Conservation (phyloP, 2,329 filamentous ascomycete species). For the Pseudogymnoascus sp. region DNA sequence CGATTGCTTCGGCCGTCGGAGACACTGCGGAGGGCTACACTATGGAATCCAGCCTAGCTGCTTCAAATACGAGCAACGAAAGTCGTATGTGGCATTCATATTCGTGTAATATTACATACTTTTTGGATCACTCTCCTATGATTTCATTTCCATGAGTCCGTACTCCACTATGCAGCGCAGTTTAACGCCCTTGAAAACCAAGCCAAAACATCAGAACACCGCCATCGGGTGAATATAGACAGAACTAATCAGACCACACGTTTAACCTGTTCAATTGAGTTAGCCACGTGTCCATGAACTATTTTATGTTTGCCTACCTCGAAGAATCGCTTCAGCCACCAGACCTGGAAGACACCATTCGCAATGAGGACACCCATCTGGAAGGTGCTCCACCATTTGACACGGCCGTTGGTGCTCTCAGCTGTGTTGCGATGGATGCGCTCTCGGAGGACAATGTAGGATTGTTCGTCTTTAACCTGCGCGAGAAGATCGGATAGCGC, state of each 20-base stretch:
- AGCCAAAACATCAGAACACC: slow-evolving; percentile 7
- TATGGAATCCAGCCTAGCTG: background rate
- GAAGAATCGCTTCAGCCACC: slow-evolving; percentile 98
- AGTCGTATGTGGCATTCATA: slow-evolving; percentile 8
- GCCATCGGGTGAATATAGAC: slow-evolving; percentile 2
- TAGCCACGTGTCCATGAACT: background rate
- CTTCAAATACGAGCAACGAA: background rate
- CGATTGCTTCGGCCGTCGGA: background rate
- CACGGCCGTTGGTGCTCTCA: slow-evolving; percentile 91
- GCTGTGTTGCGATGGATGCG: slow-evolving; percentile 96
- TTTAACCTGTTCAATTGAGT: slow-evolving; percentile 5
- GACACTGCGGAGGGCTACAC: background rate
- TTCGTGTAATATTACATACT: slow-evolving; percentile 11
- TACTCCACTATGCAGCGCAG: slow-evolving; percentile 11
- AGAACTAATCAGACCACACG: slow-evolving; percentile 8
- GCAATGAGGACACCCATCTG: slow-evolving; percentile 81
- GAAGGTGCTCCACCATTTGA: slow-evolving; percentile 99
- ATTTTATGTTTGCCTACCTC: slow-evolving; percentile 46
- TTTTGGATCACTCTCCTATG: slow-evolving; percentile 4
- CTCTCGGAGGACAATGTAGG: slow-evolving; percentile 92
- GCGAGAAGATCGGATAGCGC: slow-evolving; percentile 74
- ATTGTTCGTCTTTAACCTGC: slow-evolving; percentile 95
- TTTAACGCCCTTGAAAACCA: slow-evolving; percentile 9
- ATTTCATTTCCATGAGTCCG: slow-evolving; percentile 11
- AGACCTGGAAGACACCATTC: slow-evolving; percentile 96